Conservation (phyloP, 1,139 yeast genomes). For the Debaryomyces subglobosus region DNA sequence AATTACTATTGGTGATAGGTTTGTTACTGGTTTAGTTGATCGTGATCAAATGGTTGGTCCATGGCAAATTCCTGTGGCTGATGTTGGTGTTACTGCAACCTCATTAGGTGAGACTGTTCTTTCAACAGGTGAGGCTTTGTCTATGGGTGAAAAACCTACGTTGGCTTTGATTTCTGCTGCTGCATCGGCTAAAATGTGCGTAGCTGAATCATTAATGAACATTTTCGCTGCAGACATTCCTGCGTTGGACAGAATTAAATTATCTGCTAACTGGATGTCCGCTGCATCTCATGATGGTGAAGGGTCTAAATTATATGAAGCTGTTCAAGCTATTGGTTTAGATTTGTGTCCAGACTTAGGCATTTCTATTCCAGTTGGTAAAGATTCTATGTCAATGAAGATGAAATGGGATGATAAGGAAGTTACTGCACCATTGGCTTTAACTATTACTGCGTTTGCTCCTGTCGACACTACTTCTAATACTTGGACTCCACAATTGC, state of each 20-base stretch:
- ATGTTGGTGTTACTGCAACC: conserved; percentile 94
- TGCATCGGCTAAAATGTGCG: conserved; percentile 96
- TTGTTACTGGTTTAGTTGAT: conserved; percentile 94
- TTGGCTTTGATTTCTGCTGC: conserved; percentile 88
- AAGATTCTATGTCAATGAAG: conserved; percentile 99
- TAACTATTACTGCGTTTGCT: conserved; percentile 88
- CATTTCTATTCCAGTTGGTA: conserved; percentile 94
- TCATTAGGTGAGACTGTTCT: conserved; percentile 76
- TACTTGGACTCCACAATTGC: conserved; percentile 94
- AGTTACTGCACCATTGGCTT: conserved; percentile 94
- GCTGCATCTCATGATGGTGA: conserved; percentile 96
- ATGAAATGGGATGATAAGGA: conserved; percentile 96
- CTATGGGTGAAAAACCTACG: conserved; percentile 96
- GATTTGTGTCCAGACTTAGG: conserved; percentile 95
- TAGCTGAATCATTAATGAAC: conserved; percentile 92
- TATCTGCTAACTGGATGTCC: conserved; percentile 99
- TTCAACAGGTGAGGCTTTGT: conserved; percentile 91
- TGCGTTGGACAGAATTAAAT: conserved; percentile 71
- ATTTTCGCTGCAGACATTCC: conserved; percentile 88
- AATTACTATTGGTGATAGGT: conserved; percentile 96
- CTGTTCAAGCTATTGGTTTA: conserved; percentile 94
- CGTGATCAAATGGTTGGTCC: conserved; percentile 99
- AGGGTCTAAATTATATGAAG: conserved; percentile 93
- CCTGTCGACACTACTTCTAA: conserved; percentile 82
- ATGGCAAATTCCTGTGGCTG: conserved; percentile 99